Evolutionary conservation across 2,329 filamentous ascomycete species (phyloP), one percentile per base, ranked within the genome.

Genomic region (Orbilia ellipsospora): DNA sequence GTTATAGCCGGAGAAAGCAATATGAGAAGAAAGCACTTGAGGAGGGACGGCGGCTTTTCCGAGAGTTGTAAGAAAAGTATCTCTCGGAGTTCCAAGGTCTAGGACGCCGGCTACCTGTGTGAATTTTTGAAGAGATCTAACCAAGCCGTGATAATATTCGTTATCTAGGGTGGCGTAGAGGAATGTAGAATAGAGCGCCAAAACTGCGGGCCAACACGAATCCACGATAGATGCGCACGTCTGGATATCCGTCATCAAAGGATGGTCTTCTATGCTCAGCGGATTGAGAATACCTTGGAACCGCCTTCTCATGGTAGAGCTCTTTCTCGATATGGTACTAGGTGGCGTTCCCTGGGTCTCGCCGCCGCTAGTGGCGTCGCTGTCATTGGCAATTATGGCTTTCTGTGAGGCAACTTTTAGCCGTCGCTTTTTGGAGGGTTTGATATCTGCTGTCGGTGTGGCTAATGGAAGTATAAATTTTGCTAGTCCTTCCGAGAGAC

Each of bases 161-260:
- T 92, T 91, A 81, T 99, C 95, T 2, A 99, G 85, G 0, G 94
- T 90, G 31, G 95, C 92, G 80, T 96, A 96, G 16, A 99, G 84
- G 80, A 98, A 99, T 0, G 94, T 97, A 0, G 95, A 99, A 79
- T 93, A 97, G 1, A 93, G 95, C 0, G 95, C 94, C 57, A 99
- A 87, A 45, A 98, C 90, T 12, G 95, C 95, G 55, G 95, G 95
- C 95, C 95, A 99, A 81, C 94, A 98, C 78, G 92, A 88, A 2
- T 96, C 92, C 23, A 99, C 91, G 65, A 99, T 90, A 8, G 87
- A 87, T 12, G 93, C 92, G 79, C 92, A 94, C 1, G 89, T 88
- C 80, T 90, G 88, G 68, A 98, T 89, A 59, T 93, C 90, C 0
- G 85, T 81, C 62, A 89, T 86, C 7, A 93, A 85, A 0, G 91